Base-by-base conservation (phyloP, 163 green algal species). In the Volvox carteri region DNA sequence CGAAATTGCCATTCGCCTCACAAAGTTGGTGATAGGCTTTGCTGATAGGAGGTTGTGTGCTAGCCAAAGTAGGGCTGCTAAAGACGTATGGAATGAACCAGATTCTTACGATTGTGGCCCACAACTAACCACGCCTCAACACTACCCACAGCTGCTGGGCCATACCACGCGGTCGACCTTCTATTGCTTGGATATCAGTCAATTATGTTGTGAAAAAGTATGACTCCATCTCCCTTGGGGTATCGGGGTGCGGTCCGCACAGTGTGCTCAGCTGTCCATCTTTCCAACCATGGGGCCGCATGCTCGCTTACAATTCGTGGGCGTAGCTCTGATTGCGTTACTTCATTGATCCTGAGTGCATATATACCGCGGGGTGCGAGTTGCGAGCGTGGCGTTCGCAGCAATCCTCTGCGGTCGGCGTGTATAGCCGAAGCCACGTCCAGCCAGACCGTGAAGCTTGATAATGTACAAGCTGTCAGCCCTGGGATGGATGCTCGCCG, bases 391-490 rank as follows among this genome's bases (percentile, higher is more conserved):
- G 44, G 21, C 33, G 11, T 30, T 39, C 52, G 58, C 37, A 75
- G 56, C 78, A 48, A 48, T 33, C 62, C 65, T 14, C 65, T 87
- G 39, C 62, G 65, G 5, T 65, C 80, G 21, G 80, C 80, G 4
- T 87, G 80, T 28, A 39, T 88, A 21, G 83, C 83, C 6, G 68
- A 70, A 62, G 68, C 68, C 19, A 81, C 68, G 3, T 70, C 65
- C 35, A 81, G 50, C 68, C 46, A 88, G 50, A 86, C 60, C 21
- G 25, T 76, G 4, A n/a, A 76, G 58, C 39, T 73, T 25, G 56
- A 74, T 0, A 46, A 75, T 30, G 30, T 46, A 19, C 5, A 75
- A 33, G 78, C 44, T 19, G 16, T 56, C 30, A 44, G 58, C 25
- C n/a, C 23, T 44, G 8, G 46, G 37, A 46, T 21, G 2, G 42